Base-by-base conservation (phyloP, 2,329 filamentous ascomycete genomes). In the Pseudocercospora eumusae region DNA sequence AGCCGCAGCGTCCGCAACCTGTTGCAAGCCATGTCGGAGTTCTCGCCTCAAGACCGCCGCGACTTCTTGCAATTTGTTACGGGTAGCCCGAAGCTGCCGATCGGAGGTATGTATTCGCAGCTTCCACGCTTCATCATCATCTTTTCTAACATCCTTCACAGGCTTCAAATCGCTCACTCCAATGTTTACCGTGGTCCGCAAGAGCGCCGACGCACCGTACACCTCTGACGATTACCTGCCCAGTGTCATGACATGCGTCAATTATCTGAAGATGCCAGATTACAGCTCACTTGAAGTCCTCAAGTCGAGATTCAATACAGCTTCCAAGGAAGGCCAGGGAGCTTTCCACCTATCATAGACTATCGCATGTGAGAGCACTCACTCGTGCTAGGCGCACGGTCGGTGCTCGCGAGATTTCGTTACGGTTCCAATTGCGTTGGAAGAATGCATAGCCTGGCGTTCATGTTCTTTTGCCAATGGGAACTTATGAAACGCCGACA, bases 241-340 rank as follows among this genome's bases (percentile, higher is more conserved):
- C 11, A 98, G 93, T 75, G 96, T 99, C 75, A 99, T 99, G 96
- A 99, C 96, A 10, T 99, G 96, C 76, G 95, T 96, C 78, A 99
- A 99, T 77, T 99, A 99, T 75, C 86, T 99, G 71, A 99, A 99
- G 79, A 84, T 99, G 73, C 95, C 95, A 20, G 92, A 99, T 77
- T 99, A 99, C 78, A 93, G 88, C 68, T 87, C 81, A 69, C 80
- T 96, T 65, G 85, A 91, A 1, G 83, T 89, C 56, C 86, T 99
- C 78, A 88, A 84, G 72, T 85, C 89, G 74, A 91, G 91, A 75
- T 82, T 99, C 58, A 87, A 85, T 67, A 89, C 88, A 67, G 96
- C 95, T 25, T 96, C 96, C 75, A 90, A 87, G 76, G 96, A 99
- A 80, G 95, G 95, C 23, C 95, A 99, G 76, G 95, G 95, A 28